Percentiles rank a stretch among this genome's conserved stretches.
Conservation (phyloP, 192 early-diverging fungal genomes). For the Spinellus fusiger region DNA sequence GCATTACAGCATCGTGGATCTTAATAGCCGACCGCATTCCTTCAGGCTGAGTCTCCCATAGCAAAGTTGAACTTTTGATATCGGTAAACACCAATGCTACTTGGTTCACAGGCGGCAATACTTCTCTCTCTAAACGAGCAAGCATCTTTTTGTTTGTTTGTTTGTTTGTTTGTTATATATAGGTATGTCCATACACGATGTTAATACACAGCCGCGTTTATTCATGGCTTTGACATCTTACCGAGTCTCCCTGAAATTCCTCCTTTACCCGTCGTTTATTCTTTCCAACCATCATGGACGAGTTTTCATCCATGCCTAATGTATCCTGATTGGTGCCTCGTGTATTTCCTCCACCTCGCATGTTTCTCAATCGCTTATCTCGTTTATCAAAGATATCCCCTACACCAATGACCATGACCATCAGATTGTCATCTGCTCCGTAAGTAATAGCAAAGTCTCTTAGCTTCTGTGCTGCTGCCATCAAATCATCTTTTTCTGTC, state of each 20-base stretch:
- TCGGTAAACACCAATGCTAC: slow-evolving; percentile 90
- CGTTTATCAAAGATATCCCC: slow-evolving; percentile 62
- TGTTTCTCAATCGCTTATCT: slow-evolving; percentile 15
- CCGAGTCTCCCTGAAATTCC: slow-evolving; percentile 42
- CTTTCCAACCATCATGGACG: slow-evolving; percentile 5
- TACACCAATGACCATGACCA: slow-evolving; percentile 88
- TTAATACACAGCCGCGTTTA: neutral
- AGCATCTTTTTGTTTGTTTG: slow-evolving; percentile 15
- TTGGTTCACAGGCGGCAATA: slow-evolving; percentile 75
- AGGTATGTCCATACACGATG: too few species aligned
- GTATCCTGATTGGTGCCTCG: slow-evolving; percentile 10
- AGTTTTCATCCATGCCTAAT: slow-evolving; percentile 11
- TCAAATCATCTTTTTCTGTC: slow-evolving; percentile 66
- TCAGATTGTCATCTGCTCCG: slow-evolving; percentile 65
- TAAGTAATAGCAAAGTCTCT: slow-evolving; percentile 83
- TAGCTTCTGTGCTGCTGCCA: slow-evolving; percentile 72
- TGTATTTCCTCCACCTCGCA: slow-evolving; percentile 40
- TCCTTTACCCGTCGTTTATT: slow-evolving; percentile 36
- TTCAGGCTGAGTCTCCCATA: slow-evolving; percentile 83
- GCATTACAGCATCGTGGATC: slow-evolving; percentile 78
- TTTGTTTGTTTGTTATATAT: neutral
- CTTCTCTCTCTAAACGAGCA: slow-evolving; percentile 64
- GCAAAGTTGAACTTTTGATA: slow-evolving; percentile 86
- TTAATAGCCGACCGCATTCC: slow-evolving; percentile 87
- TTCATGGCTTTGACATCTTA: neutral